phyloP scores from a whole-genome alignment of 176 grass and related monocot genomes.

The Cenchrus fungigraminus region DNA sequence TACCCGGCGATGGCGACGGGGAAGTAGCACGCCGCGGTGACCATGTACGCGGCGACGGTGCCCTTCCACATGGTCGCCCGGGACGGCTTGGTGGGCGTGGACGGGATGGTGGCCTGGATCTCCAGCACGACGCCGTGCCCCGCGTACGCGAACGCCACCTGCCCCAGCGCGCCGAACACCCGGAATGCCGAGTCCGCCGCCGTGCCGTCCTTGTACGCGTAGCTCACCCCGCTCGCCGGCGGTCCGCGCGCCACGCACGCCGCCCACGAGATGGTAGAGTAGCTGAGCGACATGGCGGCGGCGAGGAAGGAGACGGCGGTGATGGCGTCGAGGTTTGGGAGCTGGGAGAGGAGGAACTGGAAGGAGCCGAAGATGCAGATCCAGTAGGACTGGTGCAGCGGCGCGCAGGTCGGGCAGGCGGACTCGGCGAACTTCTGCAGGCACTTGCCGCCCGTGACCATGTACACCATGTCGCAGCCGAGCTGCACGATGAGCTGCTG shows the following conservation, averaged over 20 bases:
- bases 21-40: constrained; percentile 74
- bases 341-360: constrained; percentile 82
- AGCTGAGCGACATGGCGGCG: constrained; percentile 79
- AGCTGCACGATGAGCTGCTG: constrained; percentile 84
- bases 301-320: constrained; percentile 70
- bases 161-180: constrained; percentile 73
- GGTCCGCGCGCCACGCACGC: constrained; percentile 53
- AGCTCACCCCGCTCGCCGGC: constrained; percentile 50
- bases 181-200: constrained; percentile 49
- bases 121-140: constrained; percentile 71
- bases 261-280: constrained; percentile 69
- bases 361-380: constrained; percentile 77
- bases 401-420: constrained; percentile 31
- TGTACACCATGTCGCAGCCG: constrained; percentile 73
- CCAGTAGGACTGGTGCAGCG: constrained; percentile 73
- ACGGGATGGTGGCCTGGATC: constrained; percentile 80
- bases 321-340: constrained; percentile 67
- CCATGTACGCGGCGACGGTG: constrained; percentile 66
- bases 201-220: constrained; percentile 35
- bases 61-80: constrained; percentile 62
- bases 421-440: constrained; percentile 65
- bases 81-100: constrained; percentile 53
- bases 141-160: constrained; percentile 76
- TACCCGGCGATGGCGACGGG: constrained; percentile 66
- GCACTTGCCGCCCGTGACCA: constrained; percentile 78